Conservation (phyloP, 108 stramenopile genomes). For the Discostella pseudostelligera region DNA sequence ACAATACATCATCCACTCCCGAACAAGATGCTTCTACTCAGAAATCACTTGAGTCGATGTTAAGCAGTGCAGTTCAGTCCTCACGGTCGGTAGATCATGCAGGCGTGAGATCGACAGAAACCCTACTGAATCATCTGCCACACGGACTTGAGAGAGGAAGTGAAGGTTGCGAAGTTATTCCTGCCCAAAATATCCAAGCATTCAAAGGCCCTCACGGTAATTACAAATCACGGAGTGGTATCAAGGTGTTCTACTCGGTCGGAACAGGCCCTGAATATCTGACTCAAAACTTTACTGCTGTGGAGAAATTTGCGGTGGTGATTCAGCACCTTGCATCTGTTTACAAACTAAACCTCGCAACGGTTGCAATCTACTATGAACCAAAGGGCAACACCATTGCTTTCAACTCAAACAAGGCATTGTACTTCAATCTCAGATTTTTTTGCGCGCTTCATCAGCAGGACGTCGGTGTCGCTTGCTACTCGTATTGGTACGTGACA, state of each 20-base stretch:
- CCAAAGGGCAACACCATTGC: constrained; percentile 67
- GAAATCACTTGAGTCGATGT: constrained; percentile 59
- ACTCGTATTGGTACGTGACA: constrained; percentile 70
- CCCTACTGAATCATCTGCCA: constrained; percentile 46
- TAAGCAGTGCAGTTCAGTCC: constrained; percentile 48
- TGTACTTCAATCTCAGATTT: constrained; percentile 79
- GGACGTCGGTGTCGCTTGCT: constrained; percentile 41
- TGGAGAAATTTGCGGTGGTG: constrained; percentile 66
- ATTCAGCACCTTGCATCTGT: constrained; percentile 53
- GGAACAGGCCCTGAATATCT: constrained; percentile 49
- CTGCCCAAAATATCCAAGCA: constrained; percentile 59
- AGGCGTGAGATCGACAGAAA: constrained; percentile 56
- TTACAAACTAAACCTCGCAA: constrained; percentile 38
- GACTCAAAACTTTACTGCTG: constrained; percentile 44
- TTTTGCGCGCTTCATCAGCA: constrained; percentile 54
- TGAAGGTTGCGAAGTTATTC: constrained; percentile 70
- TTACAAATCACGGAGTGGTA: constrained; percentile 55
- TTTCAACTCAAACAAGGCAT: constrained; percentile 65
- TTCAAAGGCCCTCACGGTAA: constrained; percentile 55
- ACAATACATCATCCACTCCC: constrained; percentile 23
- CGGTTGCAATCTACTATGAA: constrained; percentile 71
- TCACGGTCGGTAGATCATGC: constrained; percentile 47
- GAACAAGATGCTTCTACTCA: constrained; percentile 53
- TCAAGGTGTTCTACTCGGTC: constrained; percentile 55
- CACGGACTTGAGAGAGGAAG: constrained; percentile 58